Evolutionary conservation across 352 stramenopile genomes (phyloP).

Genomic region (Phytophthora brassicae): DNA sequence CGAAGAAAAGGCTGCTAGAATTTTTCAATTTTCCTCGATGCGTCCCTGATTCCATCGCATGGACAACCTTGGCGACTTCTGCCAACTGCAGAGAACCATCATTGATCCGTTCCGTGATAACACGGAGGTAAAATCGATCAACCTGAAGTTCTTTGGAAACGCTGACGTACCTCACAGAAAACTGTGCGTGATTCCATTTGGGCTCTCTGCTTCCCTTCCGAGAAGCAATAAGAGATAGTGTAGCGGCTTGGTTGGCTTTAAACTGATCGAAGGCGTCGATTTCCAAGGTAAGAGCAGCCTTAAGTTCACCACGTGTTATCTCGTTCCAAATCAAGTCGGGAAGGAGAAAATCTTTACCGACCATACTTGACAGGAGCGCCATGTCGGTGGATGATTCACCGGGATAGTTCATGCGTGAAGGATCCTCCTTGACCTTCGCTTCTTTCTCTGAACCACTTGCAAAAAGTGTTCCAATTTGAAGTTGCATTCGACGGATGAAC

Average conservation of each 20-base stretch:
- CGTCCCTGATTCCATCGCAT: conserved; percentile 40
- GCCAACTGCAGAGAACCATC: conserved; percentile 67
- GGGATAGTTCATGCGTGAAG: conserved; percentile 63
- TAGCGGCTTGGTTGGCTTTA: conserved; percentile 34
- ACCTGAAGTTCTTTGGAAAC: conserved; percentile 68
- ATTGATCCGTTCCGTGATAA: conserved; percentile 67
- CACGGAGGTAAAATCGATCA: conserved; percentile 66
- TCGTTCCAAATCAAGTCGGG: conserved; percentile 84
- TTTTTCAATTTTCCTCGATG: conserved; percentile 48
- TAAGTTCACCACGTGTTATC: conserved; percentile 54
- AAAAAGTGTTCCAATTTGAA: conserved; percentile 55
- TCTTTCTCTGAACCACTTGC: conserved; percentile 28
- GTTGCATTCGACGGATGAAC: conserved; percentile 73
- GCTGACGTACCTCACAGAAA: conserved; percentile 62
- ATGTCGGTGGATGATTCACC: conserved; percentile 75
- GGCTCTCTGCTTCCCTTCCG: conserved; percentile 22
- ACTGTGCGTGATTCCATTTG: conserved; percentile 76
- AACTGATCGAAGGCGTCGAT: conserved; percentile 58
- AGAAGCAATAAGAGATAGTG: conserved; percentile 26
- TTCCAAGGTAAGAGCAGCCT: conserved; percentile 41
- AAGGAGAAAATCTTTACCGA: conserved; percentile 73
- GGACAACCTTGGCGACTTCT: conserved; percentile 50
- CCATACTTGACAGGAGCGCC: conserved; percentile 57
- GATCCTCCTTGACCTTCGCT: conserved; percentile 48
- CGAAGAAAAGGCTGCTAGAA: conserved; percentile 57